phyloP scores from a whole-genome alignment of 2,329 filamentous ascomycete genomes.

The Lecanicillium sp. region DNA sequence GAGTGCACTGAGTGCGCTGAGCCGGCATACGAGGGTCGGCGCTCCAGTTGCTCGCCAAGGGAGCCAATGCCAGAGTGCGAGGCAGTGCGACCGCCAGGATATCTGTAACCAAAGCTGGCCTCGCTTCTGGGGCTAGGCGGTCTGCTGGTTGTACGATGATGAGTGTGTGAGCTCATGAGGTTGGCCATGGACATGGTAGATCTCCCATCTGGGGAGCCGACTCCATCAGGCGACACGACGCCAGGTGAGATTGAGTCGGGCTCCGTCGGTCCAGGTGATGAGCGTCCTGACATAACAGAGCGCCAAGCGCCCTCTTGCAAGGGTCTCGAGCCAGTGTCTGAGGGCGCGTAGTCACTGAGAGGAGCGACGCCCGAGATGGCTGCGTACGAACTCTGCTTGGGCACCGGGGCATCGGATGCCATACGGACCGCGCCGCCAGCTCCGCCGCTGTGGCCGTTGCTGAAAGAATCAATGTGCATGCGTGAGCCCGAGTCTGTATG shows the following conservation, averaged over 20 bases:
- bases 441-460: too few relatives aligned
- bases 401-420: too few relatives aligned
- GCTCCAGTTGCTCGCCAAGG: not conserved
- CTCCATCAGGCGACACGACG: too few relatives aligned
- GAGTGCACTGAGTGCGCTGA: slow-evolving; percentile 5
- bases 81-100: not conserved
- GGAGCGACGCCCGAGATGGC: too few relatives aligned
- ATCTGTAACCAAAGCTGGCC: slow-evolving; percentile 1
- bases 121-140: slow-evolving; percentile 4
- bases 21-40: slow-evolving; percentile 1
- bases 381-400: too few relatives aligned
- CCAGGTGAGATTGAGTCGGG: not conserved
- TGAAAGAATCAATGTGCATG: too few relatives aligned
- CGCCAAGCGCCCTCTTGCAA: not conserved
- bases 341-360: slow-evolving; percentile 1
- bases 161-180: not conserved
- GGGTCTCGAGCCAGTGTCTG: not conserved
- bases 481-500: too few relatives aligned
- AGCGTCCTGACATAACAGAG: slow-evolving; percentile 1
- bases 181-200: slow-evolving; percentile 10
- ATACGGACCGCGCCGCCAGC: too few relatives aligned
- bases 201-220: slow-evolving; percentile 2
- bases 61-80: not conserved
- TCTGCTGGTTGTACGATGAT: too few relatives aligned
- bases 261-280: slow-evolving; percentile 8